Conservation (phyloP, 2,329 filamentous ascomycete species). For the Penicillium glabrum region DNA sequence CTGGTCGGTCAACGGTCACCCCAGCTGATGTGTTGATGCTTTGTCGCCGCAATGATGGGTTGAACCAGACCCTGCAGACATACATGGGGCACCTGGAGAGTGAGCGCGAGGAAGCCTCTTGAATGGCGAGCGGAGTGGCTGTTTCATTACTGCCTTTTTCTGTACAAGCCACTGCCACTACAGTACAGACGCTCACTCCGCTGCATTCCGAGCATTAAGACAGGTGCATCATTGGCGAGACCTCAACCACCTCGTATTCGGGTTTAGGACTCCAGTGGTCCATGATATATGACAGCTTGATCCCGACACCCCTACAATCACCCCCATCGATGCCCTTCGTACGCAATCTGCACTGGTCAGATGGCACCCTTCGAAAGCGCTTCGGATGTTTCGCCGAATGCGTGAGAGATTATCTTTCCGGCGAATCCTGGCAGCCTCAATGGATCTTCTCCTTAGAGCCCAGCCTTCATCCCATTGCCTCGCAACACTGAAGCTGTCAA, state of each 20-base stretch:
- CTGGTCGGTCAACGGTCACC: constrained; percentile 74
- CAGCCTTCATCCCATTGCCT: neutral
- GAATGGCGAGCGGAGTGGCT: constrained; percentile 5
- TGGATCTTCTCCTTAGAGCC: neutral
- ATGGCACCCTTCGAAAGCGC: neutral
- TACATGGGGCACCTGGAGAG: constrained; percentile 32
- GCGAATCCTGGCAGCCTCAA: neutral
- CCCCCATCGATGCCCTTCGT: neutral
- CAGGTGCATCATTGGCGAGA: constrained; percentile 11
- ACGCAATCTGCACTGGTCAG: constrained; percentile 2
- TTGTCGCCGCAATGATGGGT: constrained; percentile 79
- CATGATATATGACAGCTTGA: constrained; percentile 12
- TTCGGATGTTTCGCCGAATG: constrained; percentile 2
- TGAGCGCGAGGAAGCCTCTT: constrained; percentile 25
- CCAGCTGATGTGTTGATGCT: constrained; percentile 87
- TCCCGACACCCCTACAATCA: neutral
- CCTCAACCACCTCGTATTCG: neutral
- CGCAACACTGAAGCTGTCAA: neutral
- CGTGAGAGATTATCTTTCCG: neutral
- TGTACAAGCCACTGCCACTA: neutral
- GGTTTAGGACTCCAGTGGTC: neutral
- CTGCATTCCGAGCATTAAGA: neutral
- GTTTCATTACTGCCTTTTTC: neutral
- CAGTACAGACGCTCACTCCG: neutral
- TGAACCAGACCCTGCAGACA: constrained; percentile 68